Base-by-base conservation (phyloP, 768 basidiomycete species). In the Mycena amicta region DNA sequence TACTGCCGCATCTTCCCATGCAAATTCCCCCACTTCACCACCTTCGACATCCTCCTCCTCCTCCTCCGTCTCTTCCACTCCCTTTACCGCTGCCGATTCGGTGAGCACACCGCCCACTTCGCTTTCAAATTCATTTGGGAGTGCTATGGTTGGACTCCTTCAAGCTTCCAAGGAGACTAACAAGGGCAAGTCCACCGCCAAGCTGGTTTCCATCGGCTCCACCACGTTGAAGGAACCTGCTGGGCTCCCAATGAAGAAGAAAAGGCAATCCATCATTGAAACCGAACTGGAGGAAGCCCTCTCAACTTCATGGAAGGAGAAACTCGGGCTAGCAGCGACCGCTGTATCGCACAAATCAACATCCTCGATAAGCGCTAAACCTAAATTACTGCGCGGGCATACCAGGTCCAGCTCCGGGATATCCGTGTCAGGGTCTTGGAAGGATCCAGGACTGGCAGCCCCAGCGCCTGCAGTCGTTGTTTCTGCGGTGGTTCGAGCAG, bases 21-120 rank as follows among this genome's bases (percentile, higher is more conserved):
- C 61, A 51, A 51, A 69, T 55, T 56, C 65, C 54, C 70, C 52
- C 56, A 66, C 66, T 16, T 71, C 72, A 50, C 71, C 74, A 6
- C 74, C 80, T 13, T 80, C 81, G 23, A 74, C 79, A 3, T 77
- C 81, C 0, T 86, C 85, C 0, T 85, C 83, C 1, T 81, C 83
- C 6, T 80, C 83, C 4, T 84, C 82, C 1, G 71, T 81, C 50
- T 77, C 77, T 12, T 83, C 81, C 15, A 76, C 75, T 18, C 62
- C 64, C 5, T 62, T 66, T 12, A 72, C 75, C 20, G 68, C 71
- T 23, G 70, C 71, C 40, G 75, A 74, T 12, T 75, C 79, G 16
- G 71, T 79, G 58, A 84, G 83, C 66, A 86, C 83, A 11, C 85
- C 84, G 4, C 83, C 83, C 13, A 86, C 84, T 18, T 85, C 85